These are phyloP conservation scores for Juglanconis juglandina DNA, from an alignment of 2,329 filamentous ascomycete genomes.

Conservation along the genomic window DNA sequence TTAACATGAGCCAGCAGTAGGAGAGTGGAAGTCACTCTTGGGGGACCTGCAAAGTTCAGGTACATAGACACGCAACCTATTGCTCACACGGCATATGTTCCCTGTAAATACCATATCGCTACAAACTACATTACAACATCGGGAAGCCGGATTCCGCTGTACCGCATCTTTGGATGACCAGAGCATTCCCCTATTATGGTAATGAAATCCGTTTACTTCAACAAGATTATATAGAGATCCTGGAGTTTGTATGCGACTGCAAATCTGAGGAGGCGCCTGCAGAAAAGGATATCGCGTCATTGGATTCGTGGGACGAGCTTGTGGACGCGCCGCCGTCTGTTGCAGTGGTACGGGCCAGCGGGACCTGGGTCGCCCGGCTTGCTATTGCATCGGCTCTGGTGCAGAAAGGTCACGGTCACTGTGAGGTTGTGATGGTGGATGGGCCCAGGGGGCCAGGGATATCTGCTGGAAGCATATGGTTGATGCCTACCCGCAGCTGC, in stretches of 20 bases:
- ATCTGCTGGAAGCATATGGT: not conserved
- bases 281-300: not conserved
- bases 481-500: not conserved
- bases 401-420: not conserved
- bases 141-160: too few relatives aligned
- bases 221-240: not conserved
- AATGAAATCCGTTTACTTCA: not conserved
- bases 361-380: not conserved
- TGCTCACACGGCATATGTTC: too few relatives aligned
- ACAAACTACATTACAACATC: too few relatives aligned
- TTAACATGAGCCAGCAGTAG: too few relatives aligned
- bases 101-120: too few relatives aligned
- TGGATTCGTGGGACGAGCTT: not conserved
- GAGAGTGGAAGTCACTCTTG: too few relatives aligned
- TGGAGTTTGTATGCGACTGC: not conserved
- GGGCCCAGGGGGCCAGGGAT: not conserved
- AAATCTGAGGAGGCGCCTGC: not conserved
- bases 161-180: too few relatives aligned
- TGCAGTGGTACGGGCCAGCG: not conserved
- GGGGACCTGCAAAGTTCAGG: too few relatives aligned
- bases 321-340: not conserved
- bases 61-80: too few relatives aligned
- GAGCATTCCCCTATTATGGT: too few relatives aligned
- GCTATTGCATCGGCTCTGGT: not conserved
- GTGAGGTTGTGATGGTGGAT: not conserved